Percentiles rank a stretch among this genome's conserved stretches.
Conservation (phyloP, 768 basidiomycete species). For the Gyrodon lividus region DNA sequence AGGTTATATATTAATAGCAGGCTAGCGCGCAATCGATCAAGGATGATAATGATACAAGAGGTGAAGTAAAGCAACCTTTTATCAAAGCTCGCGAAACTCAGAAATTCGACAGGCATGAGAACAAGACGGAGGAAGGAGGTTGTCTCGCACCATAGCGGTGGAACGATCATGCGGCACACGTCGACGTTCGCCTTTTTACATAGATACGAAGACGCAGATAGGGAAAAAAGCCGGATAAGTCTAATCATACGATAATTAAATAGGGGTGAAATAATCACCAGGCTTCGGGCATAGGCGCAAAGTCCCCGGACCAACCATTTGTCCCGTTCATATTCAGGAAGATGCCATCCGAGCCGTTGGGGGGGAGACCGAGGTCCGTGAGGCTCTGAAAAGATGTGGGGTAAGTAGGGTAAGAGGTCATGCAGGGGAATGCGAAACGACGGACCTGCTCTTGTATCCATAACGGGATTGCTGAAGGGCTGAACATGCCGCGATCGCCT, state of each 20-base stretch:
- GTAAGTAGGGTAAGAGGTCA: background rate
- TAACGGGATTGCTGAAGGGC: slow-evolving; percentile 77
- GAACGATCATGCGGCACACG: slow-evolving; percentile 18
- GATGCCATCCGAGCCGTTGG: slow-evolving; percentile 88
- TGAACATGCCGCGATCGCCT: slow-evolving; percentile 61
- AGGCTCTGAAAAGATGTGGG: slow-evolving; percentile 56
- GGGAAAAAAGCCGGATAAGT: slow-evolving; percentile 22
- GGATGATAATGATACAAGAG: slow-evolving; percentile 5
- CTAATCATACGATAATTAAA: slow-evolving; percentile 18
- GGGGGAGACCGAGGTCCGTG: slow-evolving; percentile 86
- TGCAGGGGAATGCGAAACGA: slow-evolving; percentile 7
- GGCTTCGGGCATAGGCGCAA: slow-evolving; percentile 76
- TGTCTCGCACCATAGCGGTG: slow-evolving; percentile 1
- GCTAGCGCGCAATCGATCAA: background rate
- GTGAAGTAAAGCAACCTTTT: background rate
- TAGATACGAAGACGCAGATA: slow-evolving; percentile 12
- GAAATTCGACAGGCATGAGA: slow-evolving; percentile 1
- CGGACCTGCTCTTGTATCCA: slow-evolving; percentile 91
- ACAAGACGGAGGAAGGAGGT: background rate
- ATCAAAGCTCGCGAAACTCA: background rate
- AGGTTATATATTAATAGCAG: background rate
- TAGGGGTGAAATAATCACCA: slow-evolving; percentile 52
- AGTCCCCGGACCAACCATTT: slow-evolving; percentile 77
- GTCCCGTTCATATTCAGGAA: slow-evolving; percentile 73
- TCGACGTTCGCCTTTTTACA: slow-evolving; percentile 19